phyloP scores from a whole-genome alignment of 179 eudicot genomes.

The Silene vulgaris region DNA sequence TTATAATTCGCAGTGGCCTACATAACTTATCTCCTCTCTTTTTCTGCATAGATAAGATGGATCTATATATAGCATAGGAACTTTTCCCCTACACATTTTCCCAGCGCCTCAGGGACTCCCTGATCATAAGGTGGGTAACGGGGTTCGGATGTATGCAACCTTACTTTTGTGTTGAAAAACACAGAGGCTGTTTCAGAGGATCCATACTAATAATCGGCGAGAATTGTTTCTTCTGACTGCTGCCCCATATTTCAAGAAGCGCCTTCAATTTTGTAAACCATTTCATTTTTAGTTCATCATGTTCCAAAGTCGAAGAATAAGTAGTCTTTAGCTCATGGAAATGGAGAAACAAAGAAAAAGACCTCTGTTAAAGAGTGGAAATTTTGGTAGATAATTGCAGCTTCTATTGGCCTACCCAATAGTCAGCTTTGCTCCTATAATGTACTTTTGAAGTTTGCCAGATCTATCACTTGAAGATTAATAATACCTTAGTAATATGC shows the following conservation, averaged over 20 bases:
- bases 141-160: too few relatives aligned
- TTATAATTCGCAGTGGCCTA: not conserved
- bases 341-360: not conserved
- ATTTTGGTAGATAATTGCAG: not conserved
- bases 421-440: not conserved
- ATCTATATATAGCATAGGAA: too few relatives aligned
- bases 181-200: too few relatives aligned
- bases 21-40: not conserved
- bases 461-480: conserved; percentile 3
- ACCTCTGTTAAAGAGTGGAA: not conserved
- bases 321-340: not conserved
- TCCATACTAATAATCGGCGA: not conserved
- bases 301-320: not conserved
- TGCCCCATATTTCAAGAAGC: not conserved
- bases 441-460: not conserved
- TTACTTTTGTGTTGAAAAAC: too few relatives aligned
- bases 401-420: not conserved
- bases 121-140: too few relatives aligned
- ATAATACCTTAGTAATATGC: conserved; percentile 4
- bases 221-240: not conserved
- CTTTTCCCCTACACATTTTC: too few relatives aligned
- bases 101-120: too few relatives aligned
- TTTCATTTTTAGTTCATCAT: not conserved
- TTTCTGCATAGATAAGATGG: not conserved
- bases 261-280: not conserved